Conservation (phyloP, 2,329 filamentous ascomycete genomes). For the Hirsutella thompsonii region DNA sequence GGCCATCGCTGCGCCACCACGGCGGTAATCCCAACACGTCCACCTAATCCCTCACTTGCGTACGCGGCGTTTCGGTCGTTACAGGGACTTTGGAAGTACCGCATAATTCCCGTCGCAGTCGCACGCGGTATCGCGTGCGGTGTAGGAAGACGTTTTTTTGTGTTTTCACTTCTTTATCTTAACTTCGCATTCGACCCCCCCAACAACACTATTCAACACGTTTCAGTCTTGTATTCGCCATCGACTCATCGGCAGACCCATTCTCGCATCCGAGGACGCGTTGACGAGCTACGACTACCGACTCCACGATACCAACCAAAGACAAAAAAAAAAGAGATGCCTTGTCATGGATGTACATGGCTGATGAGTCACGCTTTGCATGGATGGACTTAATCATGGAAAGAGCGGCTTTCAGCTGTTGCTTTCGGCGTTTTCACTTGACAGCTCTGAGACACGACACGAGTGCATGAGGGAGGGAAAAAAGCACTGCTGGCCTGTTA, state of each 20-base stretch:
- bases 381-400: conserved; percentile 22
- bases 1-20: conserved; percentile 26
- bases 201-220: conserved; percentile 9
- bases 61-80: background rate
- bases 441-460: conserved; percentile 15
- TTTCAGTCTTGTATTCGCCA: conserved; percentile 15
- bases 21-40: conserved; percentile 17
- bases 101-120: conserved; percentile 1
- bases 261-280: conserved; percentile 1
- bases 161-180: conserved; percentile 4
- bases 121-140: conserved; percentile 3
- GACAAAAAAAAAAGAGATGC: conserved; percentile 9
- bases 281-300: conserved; percentile 24
- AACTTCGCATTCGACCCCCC: too few relatives aligned
- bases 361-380: conserved; percentile 32
- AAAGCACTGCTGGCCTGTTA: conserved; percentile 21
- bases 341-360: conserved; percentile 26
- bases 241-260: conserved; percentile 16
- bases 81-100: background rate
- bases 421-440: conserved; percentile 9
- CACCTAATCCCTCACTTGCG: background rate
- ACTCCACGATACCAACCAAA: conserved; percentile 16
- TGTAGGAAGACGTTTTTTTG: conserved; percentile 7
- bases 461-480: conserved; percentile 16
- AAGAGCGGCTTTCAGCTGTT: conserved; percentile 6